Evolutionary conservation across 1,284 basidiomycete species (phyloP).

Genomic region (Fomitopsis pinicola): DNA sequence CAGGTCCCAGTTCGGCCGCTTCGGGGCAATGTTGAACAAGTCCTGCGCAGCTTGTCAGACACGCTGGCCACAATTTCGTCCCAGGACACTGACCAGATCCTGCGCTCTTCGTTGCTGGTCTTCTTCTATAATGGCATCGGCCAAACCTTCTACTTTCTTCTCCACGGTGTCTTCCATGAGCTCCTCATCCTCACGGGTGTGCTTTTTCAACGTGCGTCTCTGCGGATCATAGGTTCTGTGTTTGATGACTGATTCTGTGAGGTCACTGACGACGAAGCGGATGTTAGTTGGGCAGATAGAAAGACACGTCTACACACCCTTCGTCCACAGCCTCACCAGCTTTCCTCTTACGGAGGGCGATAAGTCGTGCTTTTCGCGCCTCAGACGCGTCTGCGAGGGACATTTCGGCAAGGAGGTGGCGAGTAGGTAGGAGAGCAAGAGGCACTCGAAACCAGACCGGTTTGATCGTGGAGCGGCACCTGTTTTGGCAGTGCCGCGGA

Average conservation of each 20-base stretch:
- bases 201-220: constrained; percentile 73
- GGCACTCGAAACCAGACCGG: background rate
- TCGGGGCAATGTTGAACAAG: constrained; percentile 94
- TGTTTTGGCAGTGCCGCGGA: constrained; percentile 3
- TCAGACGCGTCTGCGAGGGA: constrained; percentile 83
- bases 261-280: constrained; percentile 10
- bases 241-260: constrained; percentile 57
- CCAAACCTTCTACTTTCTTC: constrained; percentile 78
- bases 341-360: constrained; percentile 79
- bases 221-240: constrained; percentile 85
- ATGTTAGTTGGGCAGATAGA: background rate
- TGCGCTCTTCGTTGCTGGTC: constrained; percentile 82
- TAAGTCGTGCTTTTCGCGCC: constrained; percentile 81
- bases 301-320: constrained; percentile 30
- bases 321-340: constrained; percentile 45
- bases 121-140: constrained; percentile 79
- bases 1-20: constrained; percentile 95
- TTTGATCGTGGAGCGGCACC: background rate
- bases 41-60: constrained; percentile 50
- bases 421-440: background rate
- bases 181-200: constrained; percentile 43
- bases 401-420: constrained; percentile 36
- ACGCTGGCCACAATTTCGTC: background rate
- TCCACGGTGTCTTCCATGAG: constrained; percentile 84
- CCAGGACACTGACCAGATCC: constrained; percentile 68